Percentiles rank a stretch among this genome's conserved stretches.
phyloP scores from a whole-genome alignment of 306 rosid genomes.

The Quercus mongolica region DNA sequence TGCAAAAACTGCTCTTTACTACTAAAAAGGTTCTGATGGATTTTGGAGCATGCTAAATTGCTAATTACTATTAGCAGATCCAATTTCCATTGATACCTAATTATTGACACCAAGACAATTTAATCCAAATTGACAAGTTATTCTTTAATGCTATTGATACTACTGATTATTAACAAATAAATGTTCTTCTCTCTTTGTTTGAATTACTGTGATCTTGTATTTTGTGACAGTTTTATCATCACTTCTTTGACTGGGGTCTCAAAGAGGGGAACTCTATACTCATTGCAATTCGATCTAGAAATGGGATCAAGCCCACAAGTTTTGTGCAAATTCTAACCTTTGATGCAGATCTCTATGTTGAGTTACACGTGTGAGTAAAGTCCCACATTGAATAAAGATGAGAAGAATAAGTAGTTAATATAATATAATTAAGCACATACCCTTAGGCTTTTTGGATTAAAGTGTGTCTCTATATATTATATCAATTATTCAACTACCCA shows the following conservation, averaged over 20 bases:
- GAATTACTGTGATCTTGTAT: background rate
- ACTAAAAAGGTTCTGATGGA: no score
- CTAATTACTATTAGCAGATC: no score
- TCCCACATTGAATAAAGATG: no score
- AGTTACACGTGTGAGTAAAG: no score
- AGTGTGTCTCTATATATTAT: no score
- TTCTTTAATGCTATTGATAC: background rate
- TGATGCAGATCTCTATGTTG: constrained; percentile 2
- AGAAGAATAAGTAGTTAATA: no score
- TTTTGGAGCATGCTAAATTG: no score
- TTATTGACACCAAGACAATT: background rate
- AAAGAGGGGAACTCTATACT: constrained; percentile 16
- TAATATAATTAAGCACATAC: no score
- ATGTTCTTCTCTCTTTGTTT: background rate
- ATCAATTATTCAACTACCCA: no score
- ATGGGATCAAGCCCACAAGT: constrained; percentile 25
- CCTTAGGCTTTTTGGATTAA: no score
- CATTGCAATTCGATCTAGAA: constrained; percentile 23
- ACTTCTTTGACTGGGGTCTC: constrained; percentile 28
- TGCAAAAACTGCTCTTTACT: no score
- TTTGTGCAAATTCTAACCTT: constrained; percentile 27
- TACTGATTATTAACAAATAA: background rate
- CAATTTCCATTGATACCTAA: no score
- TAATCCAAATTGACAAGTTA: background rate
- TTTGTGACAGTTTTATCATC: constrained; percentile 35